Base-by-base conservation (phyloP, 768 basidiomycete species). In the Dioszegia aurantiaca region DNA sequence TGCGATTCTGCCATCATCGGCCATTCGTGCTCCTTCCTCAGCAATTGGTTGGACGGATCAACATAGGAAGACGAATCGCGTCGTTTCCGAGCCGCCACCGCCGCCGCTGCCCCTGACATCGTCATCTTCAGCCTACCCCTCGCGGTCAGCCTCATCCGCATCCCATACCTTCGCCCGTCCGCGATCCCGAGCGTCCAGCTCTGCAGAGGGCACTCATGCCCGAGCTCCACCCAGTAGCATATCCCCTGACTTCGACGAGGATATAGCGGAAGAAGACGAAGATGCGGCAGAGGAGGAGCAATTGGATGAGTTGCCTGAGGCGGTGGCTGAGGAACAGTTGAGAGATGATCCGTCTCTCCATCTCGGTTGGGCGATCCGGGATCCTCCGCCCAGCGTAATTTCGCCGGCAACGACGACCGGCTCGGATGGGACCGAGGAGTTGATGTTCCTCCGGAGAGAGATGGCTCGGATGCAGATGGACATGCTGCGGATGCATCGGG, bases 401-500 rank as follows among this genome's bases (percentile, higher is more conserved):
- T n/a, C n/a, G n/a, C n/a, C n/a, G n/a, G n/a, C n/a, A n/a, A n/a
- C n/a, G n/a, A n/a, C n/a, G n/a, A n/a, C n/a, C n/a, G n/a, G n/a
- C 36, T 41, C 24, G 40, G 40, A 16, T 10, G 6, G 21, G 43
- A 44, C 10, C 6, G 43, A 43, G 47, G 24, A 24, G 41, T 51
- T 63, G 8, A 56, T 58, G 26, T 56, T 57, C 39, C 27, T 67
- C 30, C 42, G 48, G 26, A 53, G 53, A 36, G 56, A 61, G 43
- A 48, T 67, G 37, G 40, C 40, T 23, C 55, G 63, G 53, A 24
- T 67, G 37, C 62, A 63, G 43, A 23, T 66, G 48, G 65, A 66
- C 30, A 66, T 66, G 61, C 30, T 66, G 37, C 44, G 65, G 43
- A 66, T 66, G 65, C 40, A 47, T 16, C 36, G 65, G 30, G 43